phyloP scores from a whole-genome alignment of 2,329 filamentous ascomycete genomes.

The Fusarium sp. region DNA sequence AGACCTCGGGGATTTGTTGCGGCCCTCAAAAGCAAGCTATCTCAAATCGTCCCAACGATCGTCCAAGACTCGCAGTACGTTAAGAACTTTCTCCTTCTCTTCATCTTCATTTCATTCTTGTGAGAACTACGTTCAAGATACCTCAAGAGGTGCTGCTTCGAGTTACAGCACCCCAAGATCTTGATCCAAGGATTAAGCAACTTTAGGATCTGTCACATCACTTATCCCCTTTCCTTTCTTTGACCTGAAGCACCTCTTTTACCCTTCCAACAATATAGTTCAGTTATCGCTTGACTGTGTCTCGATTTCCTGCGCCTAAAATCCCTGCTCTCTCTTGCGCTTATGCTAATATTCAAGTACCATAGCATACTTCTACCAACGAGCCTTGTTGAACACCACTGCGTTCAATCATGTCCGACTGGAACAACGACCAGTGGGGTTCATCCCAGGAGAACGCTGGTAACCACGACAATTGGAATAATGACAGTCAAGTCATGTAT shows the following conservation, averaged over 20 bases:
- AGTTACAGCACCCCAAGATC: neutral
- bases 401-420: constrained; percentile 22
- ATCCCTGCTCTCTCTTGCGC: neutral
- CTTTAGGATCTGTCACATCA: neutral
- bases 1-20: neutral
- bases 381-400: neutral
- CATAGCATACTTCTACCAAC: neutral
- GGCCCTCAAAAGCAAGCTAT: neutral
- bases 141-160: neutral
- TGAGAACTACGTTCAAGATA: too few species aligned
- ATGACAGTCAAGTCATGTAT: constrained; percentile 6
- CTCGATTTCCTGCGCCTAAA: neutral
- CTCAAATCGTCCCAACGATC: neutral
- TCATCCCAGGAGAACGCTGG: constrained; percentile 7
- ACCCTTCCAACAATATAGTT: neutral
- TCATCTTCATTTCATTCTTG: neutral
- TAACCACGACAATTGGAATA: constrained; percentile 7
- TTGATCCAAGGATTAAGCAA: neutral
- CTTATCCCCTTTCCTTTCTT: neutral
- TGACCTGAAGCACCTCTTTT: neutral
- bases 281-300: neutral
- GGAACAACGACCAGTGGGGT: constrained; percentile 17
- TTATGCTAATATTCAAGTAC: constrained; percentile 1
- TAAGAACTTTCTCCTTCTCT: neutral
- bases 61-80: constrained; percentile 15